phyloP scores from a whole-genome alignment of 164 flowering plant species.

The Kalanchoe fedtschenkoi region DNA sequence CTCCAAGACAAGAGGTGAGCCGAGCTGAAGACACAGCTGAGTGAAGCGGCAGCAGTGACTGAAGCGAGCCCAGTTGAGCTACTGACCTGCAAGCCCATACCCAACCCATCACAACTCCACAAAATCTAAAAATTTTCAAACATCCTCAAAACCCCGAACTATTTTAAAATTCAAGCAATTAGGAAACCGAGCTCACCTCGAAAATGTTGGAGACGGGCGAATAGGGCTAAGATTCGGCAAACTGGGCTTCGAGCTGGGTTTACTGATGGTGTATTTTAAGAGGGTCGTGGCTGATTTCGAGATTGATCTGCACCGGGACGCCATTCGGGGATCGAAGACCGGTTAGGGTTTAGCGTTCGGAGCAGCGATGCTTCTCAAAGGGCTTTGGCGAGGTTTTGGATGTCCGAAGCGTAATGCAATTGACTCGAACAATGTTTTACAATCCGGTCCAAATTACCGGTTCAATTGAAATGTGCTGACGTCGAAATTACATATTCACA shows the following conservation, averaged over 20 bases:
- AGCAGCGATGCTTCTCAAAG: background rate
- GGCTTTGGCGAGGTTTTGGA: slow-evolving; percentile 12
- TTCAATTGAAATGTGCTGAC: background rate
- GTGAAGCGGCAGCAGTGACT: slow-evolving; percentile 74
- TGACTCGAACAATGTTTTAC: background rate
- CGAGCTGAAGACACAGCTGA: slow-evolving; percentile 74
- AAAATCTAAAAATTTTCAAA: background rate
- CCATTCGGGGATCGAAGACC: too few species aligned
- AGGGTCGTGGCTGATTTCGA: too few species aligned
- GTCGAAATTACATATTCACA: too few species aligned
- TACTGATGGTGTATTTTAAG: background rate
- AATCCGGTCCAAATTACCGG: too few species aligned
- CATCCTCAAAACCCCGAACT: too few species aligned
- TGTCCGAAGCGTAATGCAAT: background rate
- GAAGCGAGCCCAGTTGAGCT: slow-evolving; percentile 44
- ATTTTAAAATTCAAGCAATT: background rate
- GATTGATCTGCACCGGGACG: too few species aligned
- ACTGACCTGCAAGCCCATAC: slow-evolving; percentile 36
- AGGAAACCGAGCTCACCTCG: background rate
- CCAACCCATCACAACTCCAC: slow-evolving; percentile 5
- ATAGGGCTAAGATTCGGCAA: background rate
- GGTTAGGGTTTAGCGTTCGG: too few species aligned
- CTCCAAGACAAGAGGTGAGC: slow-evolving; percentile 82
- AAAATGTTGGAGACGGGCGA: background rate
- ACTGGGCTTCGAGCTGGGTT: background rate